A percentile compares a stretch with the other conserved stretches of the same genome.
Evolutionary conservation across 1,284 basidiomycete genomes (phyloP).

Genomic region (Trichosporon sp.): DNA sequence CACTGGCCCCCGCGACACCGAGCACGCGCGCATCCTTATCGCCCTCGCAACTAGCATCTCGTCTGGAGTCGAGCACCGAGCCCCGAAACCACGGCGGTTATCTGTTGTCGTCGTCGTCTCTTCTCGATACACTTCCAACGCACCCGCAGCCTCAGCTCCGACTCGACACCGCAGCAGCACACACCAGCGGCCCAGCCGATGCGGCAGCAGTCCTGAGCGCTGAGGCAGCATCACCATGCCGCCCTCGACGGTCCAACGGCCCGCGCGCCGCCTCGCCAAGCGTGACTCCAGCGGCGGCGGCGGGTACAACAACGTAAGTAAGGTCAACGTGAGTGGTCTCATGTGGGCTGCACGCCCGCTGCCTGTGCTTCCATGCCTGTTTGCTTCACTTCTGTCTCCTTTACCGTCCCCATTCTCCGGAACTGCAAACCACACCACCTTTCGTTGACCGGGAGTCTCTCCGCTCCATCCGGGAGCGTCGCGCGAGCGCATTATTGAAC

Average conservation of each 20-base stretch:
- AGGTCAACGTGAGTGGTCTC: constrained; percentile 2
- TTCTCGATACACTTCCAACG: background rate
- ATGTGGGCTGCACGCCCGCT: background rate
- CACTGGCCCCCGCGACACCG: no score
- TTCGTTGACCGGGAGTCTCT: background rate
- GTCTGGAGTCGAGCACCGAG: background rate
- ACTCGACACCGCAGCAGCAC: background rate
- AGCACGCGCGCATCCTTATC: background rate
- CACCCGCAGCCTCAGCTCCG: background rate
- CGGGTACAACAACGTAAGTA: constrained; percentile 13
- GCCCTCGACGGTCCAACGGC: background rate
- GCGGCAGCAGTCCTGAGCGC: background rate
- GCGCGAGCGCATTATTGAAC: background rate
- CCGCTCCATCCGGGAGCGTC: no score
- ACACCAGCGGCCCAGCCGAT: background rate
- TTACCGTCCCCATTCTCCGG: no score
- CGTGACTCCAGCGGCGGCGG: background rate
- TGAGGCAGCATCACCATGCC: background rate
- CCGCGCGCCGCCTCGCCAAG: background rate
- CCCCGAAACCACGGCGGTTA: background rate
- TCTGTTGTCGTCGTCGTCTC: background rate
- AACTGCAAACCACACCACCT: background rate
- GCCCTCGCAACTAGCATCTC: background rate
- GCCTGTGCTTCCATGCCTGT: background rate
- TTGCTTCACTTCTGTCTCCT: background rate